Evolutionary conservation across 2,329 filamentous ascomycete species (phyloP).

Genomic region (Fusarium mexicanum): DNA sequence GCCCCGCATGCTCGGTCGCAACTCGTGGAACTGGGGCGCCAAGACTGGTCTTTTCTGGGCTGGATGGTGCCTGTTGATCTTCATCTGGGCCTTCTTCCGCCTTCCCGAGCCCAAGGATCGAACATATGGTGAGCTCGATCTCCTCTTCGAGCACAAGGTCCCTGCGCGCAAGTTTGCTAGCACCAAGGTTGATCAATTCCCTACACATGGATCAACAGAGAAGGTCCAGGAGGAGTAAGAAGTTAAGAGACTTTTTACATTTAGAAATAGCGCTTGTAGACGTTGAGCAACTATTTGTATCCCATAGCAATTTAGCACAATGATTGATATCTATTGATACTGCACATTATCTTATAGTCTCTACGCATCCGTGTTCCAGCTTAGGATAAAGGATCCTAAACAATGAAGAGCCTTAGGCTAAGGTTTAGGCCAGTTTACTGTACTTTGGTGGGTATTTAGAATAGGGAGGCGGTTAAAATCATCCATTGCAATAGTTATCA

Average conservation of each 20-base stretch:
- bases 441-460: neutral
- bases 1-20: constrained; percentile 57
- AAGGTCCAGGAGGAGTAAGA: constrained; percentile 9
- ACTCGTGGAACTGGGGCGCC: constrained; percentile 58
- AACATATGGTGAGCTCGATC: constrained; percentile 65
- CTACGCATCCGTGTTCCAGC: neutral
- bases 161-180: constrained; percentile 54
- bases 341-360: neutral
- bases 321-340: no score
- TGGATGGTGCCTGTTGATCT: constrained; percentile 55
- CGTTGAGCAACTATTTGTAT: neutral
- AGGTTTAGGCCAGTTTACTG: neutral
- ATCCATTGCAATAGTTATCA: neutral
- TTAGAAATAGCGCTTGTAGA: neutral
- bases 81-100: constrained; percentile 61
- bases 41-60: constrained; percentile 58
- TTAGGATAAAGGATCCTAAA: neutral
- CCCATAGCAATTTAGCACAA: neutral
- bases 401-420: neutral
- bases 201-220: neutral
- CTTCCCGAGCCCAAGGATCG: constrained; percentile 64
- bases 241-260: neutral
- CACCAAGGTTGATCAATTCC: constrained; percentile 42
- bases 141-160: constrained; percentile 60
- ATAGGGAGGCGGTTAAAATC: no score